Conservation (phyloP, 2,329 filamentous ascomycete genomes). For the Tothia fuscella region DNA sequence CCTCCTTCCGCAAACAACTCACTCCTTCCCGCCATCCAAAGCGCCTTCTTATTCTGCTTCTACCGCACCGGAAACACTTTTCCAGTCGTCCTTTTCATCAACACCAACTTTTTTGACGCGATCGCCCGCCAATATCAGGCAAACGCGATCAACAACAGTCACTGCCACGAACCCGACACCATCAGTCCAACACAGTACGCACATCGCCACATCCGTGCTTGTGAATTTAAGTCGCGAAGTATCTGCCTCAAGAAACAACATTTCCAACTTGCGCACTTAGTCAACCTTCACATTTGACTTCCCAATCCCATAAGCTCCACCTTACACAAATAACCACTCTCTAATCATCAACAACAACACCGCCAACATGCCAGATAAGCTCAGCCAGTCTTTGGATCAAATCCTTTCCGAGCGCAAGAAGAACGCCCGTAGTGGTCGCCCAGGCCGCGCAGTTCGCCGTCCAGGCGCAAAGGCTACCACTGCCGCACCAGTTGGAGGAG, state of each 20-base stretch:
- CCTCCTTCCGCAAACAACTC: too few relatives aligned
- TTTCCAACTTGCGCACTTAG: neutral
- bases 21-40: too few relatives aligned
- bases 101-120: too few relatives aligned
- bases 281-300: conserved; percentile 1
- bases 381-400: conserved; percentile 94
- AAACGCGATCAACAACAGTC: neutral
- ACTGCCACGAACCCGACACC: neutral
- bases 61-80: too few relatives aligned
- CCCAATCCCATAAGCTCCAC: conserved; percentile 13
- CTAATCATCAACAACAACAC: conserved; percentile 6
- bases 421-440: conserved; percentile 37
- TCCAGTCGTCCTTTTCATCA: too few relatives aligned
- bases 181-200: neutral
- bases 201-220: neutral
- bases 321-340: conserved; percentile 15
- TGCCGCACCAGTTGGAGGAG: conserved; percentile 67
- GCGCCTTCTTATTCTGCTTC: too few relatives aligned
- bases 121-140: too few relatives aligned
- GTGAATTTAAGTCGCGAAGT: neutral
- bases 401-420: conserved; percentile 70
- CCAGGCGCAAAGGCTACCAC: conserved; percentile 37
- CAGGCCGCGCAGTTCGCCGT: conserved; percentile 37
- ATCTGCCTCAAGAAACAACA: neutral
- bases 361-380: conserved; percentile 44